Evolutionary conservation across 225 moss, liverwort and hornwort genomes (phyloP).

Genomic region (Pleurozium schreberi): DNA sequence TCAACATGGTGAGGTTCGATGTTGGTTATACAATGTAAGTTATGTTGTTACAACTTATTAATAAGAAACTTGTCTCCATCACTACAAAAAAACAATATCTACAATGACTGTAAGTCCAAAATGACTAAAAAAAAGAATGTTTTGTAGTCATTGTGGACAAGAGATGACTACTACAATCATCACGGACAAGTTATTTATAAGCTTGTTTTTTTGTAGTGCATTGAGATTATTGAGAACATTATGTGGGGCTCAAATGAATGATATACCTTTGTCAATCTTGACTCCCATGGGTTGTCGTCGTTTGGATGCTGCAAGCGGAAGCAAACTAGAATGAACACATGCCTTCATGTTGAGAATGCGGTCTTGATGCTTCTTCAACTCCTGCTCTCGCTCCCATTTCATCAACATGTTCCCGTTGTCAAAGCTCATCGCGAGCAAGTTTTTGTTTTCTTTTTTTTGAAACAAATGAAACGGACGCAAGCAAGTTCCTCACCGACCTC

Average conservation of each 20-base stretch:
- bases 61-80: neutral
- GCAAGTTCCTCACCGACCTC: neutral
- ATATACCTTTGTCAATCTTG: slow-evolving; percentile 3
- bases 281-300: neutral
- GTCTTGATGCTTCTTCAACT: slow-evolving; percentile 19
- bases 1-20: neutral
- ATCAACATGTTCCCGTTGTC: neutral
- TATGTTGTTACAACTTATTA: neutral
- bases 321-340: slow-evolving; percentile 3
- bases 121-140: too few relatives aligned
- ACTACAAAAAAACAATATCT: too few relatives aligned
- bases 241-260: neutral
- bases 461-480: too few relatives aligned
- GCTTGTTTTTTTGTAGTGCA: too few relatives aligned
- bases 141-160: too few relatives aligned
- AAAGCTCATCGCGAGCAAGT: neutral
- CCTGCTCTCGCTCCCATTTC: slow-evolving; percentile 13
- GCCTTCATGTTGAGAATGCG: slow-evolving; percentile 20
- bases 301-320: neutral
- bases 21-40: neutral
- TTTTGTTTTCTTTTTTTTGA: too few relatives aligned
- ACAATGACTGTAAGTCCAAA: too few relatives aligned
- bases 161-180: too few relatives aligned
- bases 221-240: neutral
- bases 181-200: too few relatives aligned